Conservation (phyloP, 2,329 filamentous ascomycete genomes). For the Zalaria sp. region DNA sequence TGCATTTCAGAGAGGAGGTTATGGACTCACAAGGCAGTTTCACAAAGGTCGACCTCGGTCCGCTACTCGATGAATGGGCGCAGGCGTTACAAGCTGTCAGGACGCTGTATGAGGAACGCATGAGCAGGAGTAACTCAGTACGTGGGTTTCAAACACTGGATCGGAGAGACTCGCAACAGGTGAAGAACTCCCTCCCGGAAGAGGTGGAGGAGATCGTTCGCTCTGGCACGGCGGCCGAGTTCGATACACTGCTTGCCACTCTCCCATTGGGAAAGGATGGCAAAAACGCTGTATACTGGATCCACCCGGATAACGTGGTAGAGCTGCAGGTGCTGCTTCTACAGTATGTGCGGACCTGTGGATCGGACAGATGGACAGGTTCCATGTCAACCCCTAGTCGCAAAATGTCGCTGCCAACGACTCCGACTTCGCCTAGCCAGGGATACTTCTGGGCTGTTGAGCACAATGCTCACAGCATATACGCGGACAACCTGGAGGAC, state of each 20-base stretch:
- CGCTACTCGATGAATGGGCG: constrained; percentile 34
- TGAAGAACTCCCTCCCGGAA: constrained; percentile 12
- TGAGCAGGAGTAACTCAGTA: constrained; percentile 5
- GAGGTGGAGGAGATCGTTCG: constrained; percentile 25
- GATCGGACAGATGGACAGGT: constrained; percentile 7
- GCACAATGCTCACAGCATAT: constrained; percentile 5
- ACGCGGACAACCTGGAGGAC: constrained; percentile 6
- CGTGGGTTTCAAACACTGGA: neutral
- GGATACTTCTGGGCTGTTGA: neutral
- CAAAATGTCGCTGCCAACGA: neutral
- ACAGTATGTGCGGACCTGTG: constrained; percentile 29
- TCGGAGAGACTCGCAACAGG: constrained; percentile 4
- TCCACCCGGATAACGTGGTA: constrained; percentile 39
- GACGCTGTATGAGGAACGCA: constrained; percentile 24
- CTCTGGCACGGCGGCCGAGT: constrained; percentile 27
- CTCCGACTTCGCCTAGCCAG: constrained; percentile 1
- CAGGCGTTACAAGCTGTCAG: constrained; percentile 30
- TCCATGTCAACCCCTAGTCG: neutral
- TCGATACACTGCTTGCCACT: constrained; percentile 35
- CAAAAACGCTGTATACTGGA: constrained; percentile 37
- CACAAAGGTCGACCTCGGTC: constrained; percentile 49
- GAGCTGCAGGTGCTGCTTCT: constrained; percentile 38
- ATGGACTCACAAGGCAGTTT: constrained; percentile 57
- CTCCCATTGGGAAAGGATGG: constrained; percentile 31
- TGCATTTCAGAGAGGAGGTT: constrained; percentile 53